A percentile compares a stretch with the other conserved stretches of the same genome.
phyloP scores from a whole-genome alignment of 2,329 filamentous ascomycete species.

The Dactylellina haptotyla region DNA sequence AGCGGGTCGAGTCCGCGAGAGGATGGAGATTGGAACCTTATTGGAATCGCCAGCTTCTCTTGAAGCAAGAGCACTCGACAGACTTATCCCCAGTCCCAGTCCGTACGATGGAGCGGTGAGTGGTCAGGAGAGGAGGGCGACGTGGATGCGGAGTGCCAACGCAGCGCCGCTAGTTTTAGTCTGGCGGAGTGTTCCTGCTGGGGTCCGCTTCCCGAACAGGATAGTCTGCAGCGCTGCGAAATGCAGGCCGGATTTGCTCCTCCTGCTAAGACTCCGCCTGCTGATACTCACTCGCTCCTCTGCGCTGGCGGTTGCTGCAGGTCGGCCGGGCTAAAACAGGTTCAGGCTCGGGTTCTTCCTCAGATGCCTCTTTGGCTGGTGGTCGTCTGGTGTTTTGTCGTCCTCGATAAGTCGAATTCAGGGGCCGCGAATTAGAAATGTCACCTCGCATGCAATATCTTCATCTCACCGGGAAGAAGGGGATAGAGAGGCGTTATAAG shows the following conservation, averaged over 20 bases:
- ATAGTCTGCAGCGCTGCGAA: constrained; percentile 20
- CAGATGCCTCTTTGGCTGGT: not conserved
- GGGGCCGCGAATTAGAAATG: constrained; percentile 1
- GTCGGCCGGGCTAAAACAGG: not conserved
- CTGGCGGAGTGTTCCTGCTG: constrained; percentile 6
- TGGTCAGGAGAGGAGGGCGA: too few relatives aligned
- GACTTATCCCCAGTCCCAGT: not conserved
- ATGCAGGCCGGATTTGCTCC: not conserved
- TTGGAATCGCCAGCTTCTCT: not conserved
- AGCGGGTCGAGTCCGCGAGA: constrained; percentile 23
- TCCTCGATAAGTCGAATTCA: not conserved
- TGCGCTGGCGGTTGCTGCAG: constrained; percentile 16
- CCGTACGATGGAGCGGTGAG: too few relatives aligned
- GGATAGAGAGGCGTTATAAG: not conserved
- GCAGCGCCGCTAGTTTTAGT: constrained; percentile 27
- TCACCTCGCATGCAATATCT: constrained; percentile 10
- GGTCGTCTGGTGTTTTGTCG: not conserved
- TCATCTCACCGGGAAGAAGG: constrained; percentile 1
- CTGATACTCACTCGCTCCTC: not conserved
- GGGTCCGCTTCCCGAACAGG: constrained; percentile 31
- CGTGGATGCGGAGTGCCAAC: constrained; percentile 48
- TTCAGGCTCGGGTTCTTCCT: not conserved
- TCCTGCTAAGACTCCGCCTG: constrained; percentile 11
- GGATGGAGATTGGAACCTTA: constrained; percentile 26
- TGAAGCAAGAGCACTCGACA: not conserved